A percentile compares a stretch with the other conserved stretches of the same genome.
Conservation (phyloP, 768 basidiomycete genomes). For the Termitomyces sp. region DNA sequence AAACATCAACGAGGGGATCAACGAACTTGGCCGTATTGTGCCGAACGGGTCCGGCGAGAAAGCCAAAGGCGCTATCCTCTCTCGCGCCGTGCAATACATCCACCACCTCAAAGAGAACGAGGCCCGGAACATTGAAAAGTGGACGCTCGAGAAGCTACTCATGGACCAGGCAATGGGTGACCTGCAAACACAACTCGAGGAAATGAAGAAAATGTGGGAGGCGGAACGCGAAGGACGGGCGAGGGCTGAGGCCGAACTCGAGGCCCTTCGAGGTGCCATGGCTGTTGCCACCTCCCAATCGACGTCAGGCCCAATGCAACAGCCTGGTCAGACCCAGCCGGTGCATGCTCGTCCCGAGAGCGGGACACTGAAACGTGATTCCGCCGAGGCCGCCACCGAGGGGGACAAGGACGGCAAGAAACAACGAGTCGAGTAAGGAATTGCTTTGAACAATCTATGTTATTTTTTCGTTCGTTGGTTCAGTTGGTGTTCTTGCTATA, state of each 20-base stretch:
- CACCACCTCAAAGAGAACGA: slow-evolving; percentile 89
- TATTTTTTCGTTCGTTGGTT: neutral
- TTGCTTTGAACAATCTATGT: neutral
- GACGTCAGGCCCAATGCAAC: slow-evolving; percentile 2
- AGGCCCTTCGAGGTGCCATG: slow-evolving; percentile 39
- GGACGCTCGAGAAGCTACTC: slow-evolving; percentile 88
- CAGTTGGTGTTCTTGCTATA: neutral
- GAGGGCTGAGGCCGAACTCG: slow-evolving; percentile 63
- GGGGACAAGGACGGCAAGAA: slow-evolving; percentile 26
- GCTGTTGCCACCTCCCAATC: slow-evolving; percentile 1
- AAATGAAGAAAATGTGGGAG: slow-evolving; percentile 78
- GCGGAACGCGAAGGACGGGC: slow-evolving; percentile 63
- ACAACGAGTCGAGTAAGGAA: slow-evolving; percentile 35
- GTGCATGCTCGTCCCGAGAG: slow-evolving; percentile 11
- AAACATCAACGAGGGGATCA: slow-evolving; percentile 96
- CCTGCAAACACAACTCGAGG: slow-evolving; percentile 78
- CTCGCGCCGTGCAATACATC: slow-evolving; percentile 88
- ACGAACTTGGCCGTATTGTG: slow-evolving; percentile 83
- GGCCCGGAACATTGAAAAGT: slow-evolving; percentile 87
- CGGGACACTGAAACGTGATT: slow-evolving; percentile 15
- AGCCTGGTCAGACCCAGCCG: slow-evolving; percentile 2
- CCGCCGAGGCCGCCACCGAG: slow-evolving; percentile 1
- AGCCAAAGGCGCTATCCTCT: slow-evolving; percentile 86
- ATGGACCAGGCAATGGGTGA: slow-evolving; percentile 94
- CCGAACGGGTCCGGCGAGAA: slow-evolving; percentile 86